phyloP scores from a whole-genome alignment of 208 protist species.

The Trypanosoma melophagium region DNA sequence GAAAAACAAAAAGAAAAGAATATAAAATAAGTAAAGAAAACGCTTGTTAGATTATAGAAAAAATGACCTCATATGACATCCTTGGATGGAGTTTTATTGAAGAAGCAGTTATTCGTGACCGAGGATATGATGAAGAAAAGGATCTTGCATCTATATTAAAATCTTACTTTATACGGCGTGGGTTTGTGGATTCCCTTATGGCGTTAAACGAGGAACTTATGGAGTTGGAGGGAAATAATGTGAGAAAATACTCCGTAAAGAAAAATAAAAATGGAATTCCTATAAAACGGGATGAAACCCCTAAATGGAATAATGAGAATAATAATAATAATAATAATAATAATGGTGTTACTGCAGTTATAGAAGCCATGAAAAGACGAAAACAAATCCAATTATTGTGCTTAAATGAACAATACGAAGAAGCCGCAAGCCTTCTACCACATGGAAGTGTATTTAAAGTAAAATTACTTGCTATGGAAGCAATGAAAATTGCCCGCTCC shows the following conservation, averaged over 20 bases:
- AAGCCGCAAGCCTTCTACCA: conserved; percentile 51
- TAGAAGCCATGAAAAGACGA: conserved; percentile 24
- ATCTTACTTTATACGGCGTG: conserved; percentile 64
- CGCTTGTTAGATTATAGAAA: neutral
- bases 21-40: conserved; percentile 14
- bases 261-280: neutral
- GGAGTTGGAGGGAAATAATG: neutral
- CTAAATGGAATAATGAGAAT: no score
- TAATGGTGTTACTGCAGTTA: neutral
- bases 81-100: conserved; percentile 62
- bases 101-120: conserved; percentile 67
- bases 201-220: conserved; percentile 46
- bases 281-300: neutral
- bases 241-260: neutral
- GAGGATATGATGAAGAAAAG: conserved; percentile 59
- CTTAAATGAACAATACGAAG: conserved; percentile 41
- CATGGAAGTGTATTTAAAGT: conserved; percentile 43
- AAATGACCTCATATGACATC: conserved; percentile 27
- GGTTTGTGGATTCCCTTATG: conserved; percentile 55
- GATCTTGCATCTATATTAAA: conserved; percentile 55
- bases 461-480: conserved; percentile 58
- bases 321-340: neutral
- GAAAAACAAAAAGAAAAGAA: neutral
- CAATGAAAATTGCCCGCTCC: conserved; percentile 27
- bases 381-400: conserved; percentile 65